Percentiles rank a stretch among this genome's conserved stretches.
phyloP scores from a whole-genome alignment of 1,284 basidiomycete genomes.

The Prillingera fragicola region DNA sequence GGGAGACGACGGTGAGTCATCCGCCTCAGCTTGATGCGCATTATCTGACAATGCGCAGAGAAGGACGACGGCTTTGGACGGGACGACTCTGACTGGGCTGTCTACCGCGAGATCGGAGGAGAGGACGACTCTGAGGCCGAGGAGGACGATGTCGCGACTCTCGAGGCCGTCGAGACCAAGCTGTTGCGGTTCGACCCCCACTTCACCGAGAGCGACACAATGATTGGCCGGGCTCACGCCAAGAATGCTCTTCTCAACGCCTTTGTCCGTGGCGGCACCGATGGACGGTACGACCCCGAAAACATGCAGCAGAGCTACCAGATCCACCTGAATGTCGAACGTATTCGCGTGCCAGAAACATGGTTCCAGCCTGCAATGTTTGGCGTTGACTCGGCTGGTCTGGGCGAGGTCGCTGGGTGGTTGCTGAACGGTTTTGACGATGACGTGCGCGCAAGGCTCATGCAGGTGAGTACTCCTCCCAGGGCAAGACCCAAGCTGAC shows the following conservation, averaged over 20 bases:
- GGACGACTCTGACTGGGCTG: constrained; percentile 94
- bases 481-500: neutral
- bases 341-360: constrained; percentile 86
- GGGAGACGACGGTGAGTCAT: constrained; percentile 60
- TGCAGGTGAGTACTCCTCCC: constrained; percentile 43
- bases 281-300: constrained; percentile 57
- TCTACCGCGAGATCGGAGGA: constrained; percentile 92
- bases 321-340: constrained; percentile 88
- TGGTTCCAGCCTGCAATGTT: constrained; percentile 92
- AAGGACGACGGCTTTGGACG: constrained; percentile 84
- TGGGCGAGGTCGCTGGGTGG: constrained; percentile 83
- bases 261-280: constrained; percentile 59
- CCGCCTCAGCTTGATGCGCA: neutral
- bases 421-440: constrained; percentile 75
- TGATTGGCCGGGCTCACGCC: constrained; percentile 67
- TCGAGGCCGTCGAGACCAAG: constrained; percentile 72
- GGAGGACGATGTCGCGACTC: constrained; percentile 76
- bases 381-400: constrained; percentile 87
- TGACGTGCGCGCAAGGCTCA: constrained; percentile 60
- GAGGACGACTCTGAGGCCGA: constrained; percentile 89
- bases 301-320: constrained; percentile 60
- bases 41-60: constrained; percentile 50
- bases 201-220: constrained; percentile 76
- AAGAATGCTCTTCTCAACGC: constrained; percentile 79
- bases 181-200: constrained; percentile 75